These are phyloP conservation scores for Inga oerstediana DNA, from an alignment of 306 rosid species.

Conservation along the genomic window DNA sequence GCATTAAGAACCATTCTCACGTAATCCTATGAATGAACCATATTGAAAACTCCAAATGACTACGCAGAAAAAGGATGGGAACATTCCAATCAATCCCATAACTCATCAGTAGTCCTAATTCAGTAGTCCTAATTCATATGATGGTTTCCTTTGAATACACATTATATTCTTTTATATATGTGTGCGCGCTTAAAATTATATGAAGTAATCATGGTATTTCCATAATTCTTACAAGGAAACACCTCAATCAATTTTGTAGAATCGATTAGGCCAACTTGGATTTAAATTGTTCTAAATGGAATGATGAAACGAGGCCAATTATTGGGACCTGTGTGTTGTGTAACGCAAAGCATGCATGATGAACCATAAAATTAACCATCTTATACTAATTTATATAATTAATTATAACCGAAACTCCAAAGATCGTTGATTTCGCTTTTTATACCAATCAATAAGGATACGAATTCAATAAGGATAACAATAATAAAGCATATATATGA, in stretches of 20 bases:
- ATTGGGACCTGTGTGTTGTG: neutral
- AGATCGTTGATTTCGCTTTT: neutral
- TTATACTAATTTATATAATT: neutral
- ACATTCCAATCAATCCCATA: constrained; percentile 1
- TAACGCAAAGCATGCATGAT: neutral
- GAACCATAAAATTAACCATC: neutral
- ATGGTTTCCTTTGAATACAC: constrained; percentile 33
- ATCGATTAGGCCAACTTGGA: neutral
- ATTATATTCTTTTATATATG: neutral
- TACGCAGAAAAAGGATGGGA: neutral
- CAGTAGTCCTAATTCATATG: neutral
- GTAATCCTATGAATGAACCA: constrained; percentile 16
- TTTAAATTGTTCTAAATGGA: neutral
- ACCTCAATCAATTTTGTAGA: neutral
- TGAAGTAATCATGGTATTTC: constrained; percentile 12
- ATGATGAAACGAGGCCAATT: neutral
- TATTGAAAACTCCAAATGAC: constrained; percentile 33
- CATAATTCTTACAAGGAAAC: neutral
- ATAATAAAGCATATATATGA: neutral
- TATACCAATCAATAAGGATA: constrained; percentile 5
- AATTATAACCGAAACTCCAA: neutral
- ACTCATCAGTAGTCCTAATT: neutral
- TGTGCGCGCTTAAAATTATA: neutral
- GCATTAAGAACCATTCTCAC: constrained; percentile 16
- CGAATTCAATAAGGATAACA: neutral